These are phyloP conservation scores for Fusarium sambucinum DNA, from an alignment of 2,329 filamentous ascomycete species.

Conservation along the genomic window DNA sequence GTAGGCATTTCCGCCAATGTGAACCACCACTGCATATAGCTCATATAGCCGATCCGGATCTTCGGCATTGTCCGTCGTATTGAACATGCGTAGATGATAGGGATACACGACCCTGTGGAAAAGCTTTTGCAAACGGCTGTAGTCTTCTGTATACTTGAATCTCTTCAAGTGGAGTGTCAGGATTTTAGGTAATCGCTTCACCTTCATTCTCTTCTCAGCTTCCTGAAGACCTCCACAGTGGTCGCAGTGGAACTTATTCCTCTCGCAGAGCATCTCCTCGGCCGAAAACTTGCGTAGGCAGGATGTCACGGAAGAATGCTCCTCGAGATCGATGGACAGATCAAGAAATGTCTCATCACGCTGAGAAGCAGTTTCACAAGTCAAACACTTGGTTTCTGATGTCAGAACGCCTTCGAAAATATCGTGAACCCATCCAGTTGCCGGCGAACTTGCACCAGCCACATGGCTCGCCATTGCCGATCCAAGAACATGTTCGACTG, in stretches of 20 bases:
- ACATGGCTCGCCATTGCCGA: slow-evolving; percentile 53
- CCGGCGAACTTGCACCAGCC: slow-evolving; percentile 66
- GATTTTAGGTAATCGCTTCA: slow-evolving; percentile 92
- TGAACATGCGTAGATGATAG: slow-evolving; percentile 95
- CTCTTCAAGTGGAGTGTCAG: slow-evolving; percentile 93
- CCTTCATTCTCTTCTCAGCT: slow-evolving; percentile 99
- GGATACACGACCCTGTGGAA: slow-evolving; percentile 98
- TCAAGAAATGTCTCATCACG: slow-evolving; percentile 96
- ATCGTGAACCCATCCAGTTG: slow-evolving; percentile 93
- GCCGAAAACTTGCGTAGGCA: slow-evolving; percentile 96
- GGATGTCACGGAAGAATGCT: slow-evolving; percentile 95
- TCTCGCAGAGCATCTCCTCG: slow-evolving; percentile 97
- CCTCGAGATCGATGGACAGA: slow-evolving; percentile 93
- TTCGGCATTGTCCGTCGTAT: slow-evolving; percentile 94
- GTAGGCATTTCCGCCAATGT: slow-evolving; percentile 96
- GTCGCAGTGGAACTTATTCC: slow-evolving; percentile 99
- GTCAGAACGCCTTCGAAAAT: slow-evolving; percentile 95
- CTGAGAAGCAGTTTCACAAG: slow-evolving; percentile 95
- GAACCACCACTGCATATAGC: slow-evolving; percentile 95
- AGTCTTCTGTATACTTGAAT: slow-evolving; percentile 98
- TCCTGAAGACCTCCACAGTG: slow-evolving; percentile 96
- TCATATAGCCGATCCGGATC: slow-evolving; percentile 96
- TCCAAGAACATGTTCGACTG: slow-evolving; percentile 59
- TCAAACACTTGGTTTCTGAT: slow-evolving; percentile 95
- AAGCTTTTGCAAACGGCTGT: slow-evolving; percentile 92